Conservation (phyloP, 345 rosid genomes). For the Fremontodendron californicum region DNA sequence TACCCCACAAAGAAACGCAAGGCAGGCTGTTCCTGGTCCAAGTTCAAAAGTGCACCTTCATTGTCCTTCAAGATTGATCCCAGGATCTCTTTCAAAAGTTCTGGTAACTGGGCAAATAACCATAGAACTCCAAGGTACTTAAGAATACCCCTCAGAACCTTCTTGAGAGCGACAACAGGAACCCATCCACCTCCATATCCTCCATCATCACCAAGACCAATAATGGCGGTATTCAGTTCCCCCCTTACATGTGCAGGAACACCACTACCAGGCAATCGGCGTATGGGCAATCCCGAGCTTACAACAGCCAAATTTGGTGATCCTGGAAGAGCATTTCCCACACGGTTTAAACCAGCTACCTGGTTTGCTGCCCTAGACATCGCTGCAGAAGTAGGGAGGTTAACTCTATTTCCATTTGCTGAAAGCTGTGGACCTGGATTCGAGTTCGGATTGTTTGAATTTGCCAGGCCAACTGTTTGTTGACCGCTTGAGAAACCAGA, state of each 20-base stretch:
- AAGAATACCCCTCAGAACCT: constrained; percentile 90
- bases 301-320: constrained; percentile 56
- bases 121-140: constrained; percentile 97
- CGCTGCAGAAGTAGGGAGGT: constrained; percentile 52
- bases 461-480: constrained; percentile 52
- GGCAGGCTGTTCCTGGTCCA: constrained; percentile 99
- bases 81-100: constrained; percentile 84
- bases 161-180: constrained; percentile 98
- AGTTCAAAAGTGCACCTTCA: constrained; percentile 69
- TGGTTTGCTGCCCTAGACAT: constrained; percentile 57
- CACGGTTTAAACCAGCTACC: constrained; percentile 67
- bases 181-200: constrained; percentile 99
- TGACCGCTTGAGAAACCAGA: constrained; percentile 67
- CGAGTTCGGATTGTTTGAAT: constrained; percentile 38
- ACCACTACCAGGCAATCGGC: constrained; percentile 70
- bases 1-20: constrained; percentile 99
- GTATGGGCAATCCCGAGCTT: constrained; percentile 66
- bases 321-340: constrained; percentile 55
- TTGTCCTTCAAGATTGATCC: constrained; percentile 56
- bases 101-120: constrained; percentile 94
- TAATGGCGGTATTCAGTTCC: constrained; percentile 90
- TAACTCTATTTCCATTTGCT: constrained; percentile 70
- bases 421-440: constrained; percentile 47
- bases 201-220: constrained; percentile 99
- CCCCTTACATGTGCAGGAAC: constrained; percentile 95